These are phyloP conservation scores for Grigorovia yakushimaensis DNA, from an alignment of 805 yeast genomes.

Conservation along the genomic window DNA sequence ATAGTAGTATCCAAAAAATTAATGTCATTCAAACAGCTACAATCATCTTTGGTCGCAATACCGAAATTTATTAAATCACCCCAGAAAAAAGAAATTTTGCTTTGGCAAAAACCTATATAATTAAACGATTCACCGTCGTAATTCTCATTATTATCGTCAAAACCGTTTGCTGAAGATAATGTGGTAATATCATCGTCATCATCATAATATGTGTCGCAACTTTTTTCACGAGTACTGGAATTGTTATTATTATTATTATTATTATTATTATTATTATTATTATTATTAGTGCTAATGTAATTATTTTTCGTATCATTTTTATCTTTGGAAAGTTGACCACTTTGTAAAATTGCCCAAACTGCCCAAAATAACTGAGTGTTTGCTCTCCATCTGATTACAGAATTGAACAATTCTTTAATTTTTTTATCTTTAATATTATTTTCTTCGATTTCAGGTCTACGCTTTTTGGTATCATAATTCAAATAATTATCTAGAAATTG, in stretches of 20 bases:
- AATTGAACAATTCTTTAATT: conserved; percentile 29
- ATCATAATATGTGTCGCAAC: neutral
- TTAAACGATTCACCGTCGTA: conserved; percentile 53
- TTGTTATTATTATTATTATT: conserved; percentile 5
- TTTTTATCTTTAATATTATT: conserved; percentile 18
- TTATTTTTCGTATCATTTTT: conserved; percentile 9
- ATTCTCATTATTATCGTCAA: conserved; percentile 12
- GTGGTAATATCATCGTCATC: neutral
- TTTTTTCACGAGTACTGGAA: neutral
- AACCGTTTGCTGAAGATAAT: neutral
- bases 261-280: conserved; percentile 9
- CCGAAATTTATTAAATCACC: conserved; percentile 62
- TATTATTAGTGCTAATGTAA: conserved; percentile 15
- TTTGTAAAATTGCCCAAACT: conserved; percentile 82
- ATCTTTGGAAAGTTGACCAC: conserved; percentile 33
- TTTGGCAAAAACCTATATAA: conserved; percentile 59
- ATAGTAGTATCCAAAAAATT: conserved; percentile 33
- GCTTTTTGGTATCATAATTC: conserved; percentile 32
- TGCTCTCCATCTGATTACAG: conserved; percentile 65
- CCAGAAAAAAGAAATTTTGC: conserved; percentile 60
- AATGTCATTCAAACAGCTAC: conserved; percentile 39
- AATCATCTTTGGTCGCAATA: conserved; percentile 28
- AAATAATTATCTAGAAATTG: conserved; percentile 62
- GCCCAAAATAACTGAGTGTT: conserved; percentile 71
- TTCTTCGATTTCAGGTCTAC: conserved; percentile 38